These are phyloP conservation scores for Selenicereus undatus DNA, from an alignment of 148 eudicot genomes.

Conservation along the genomic window DNA sequence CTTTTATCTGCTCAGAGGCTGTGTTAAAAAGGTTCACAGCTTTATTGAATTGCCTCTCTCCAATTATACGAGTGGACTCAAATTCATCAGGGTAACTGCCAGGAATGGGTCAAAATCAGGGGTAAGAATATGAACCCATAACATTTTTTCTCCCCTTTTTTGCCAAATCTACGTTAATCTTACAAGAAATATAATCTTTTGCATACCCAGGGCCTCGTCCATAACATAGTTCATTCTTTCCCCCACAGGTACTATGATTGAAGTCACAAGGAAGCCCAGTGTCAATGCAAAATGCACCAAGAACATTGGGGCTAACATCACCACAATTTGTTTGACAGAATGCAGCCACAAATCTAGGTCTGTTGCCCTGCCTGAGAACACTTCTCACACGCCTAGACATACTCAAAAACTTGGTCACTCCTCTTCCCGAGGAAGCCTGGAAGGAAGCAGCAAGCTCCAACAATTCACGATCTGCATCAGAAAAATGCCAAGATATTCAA, in stretches of 20 bases:
- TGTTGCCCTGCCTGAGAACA: slow-evolving; percentile 54
- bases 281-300: slow-evolving; percentile 90
- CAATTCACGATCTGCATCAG: slow-evolving; percentile 67
- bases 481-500: neutral
- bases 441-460: slow-evolving; percentile 78
- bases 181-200: neutral
- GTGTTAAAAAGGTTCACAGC: slow-evolving; percentile 78
- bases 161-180: neutral
- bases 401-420: slow-evolving; percentile 54
- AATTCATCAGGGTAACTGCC: slow-evolving; percentile 94
- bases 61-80: slow-evolving; percentile 92
- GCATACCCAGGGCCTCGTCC: slow-evolving; percentile 96
- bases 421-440: slow-evolving; percentile 63
- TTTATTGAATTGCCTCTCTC: slow-evolving; percentile 78
- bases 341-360: slow-evolving; percentile 80
- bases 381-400: slow-evolving; percentile 77
- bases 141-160: neutral
- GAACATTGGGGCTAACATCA: slow-evolving; percentile 95
- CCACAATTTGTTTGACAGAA: slow-evolving; percentile 97
- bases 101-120: slow-evolving; percentile 7
- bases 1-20: slow-evolving; percentile 73
- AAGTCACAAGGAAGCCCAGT: slow-evolving; percentile 88
- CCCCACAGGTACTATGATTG: slow-evolving; percentile 95
- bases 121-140: neutral
- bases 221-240: slow-evolving; percentile 89